A percentile compares a stretch with the other conserved stretches of the same genome.
phyloP scores from a whole-genome alignment of 2,329 filamentous ascomycete genomes.

The Zymoseptoria pseudotritici region DNA sequence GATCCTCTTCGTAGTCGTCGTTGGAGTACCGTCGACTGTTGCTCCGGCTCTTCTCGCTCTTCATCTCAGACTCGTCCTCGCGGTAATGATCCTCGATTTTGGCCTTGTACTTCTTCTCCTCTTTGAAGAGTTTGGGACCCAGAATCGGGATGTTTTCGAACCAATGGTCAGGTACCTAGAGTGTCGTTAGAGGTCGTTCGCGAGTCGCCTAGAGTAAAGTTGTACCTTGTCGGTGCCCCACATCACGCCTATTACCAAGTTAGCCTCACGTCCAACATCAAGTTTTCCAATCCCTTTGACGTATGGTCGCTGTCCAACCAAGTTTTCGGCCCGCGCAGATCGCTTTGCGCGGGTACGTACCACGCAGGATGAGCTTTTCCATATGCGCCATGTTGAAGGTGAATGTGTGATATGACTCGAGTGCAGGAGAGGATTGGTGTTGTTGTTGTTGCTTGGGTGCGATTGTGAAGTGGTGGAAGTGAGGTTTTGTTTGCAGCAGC shows the following conservation, averaged over 20 bases:
- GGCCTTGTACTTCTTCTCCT: slow-evolving; percentile 13
- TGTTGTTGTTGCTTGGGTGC: background rate
- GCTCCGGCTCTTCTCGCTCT: slow-evolving; percentile 13
- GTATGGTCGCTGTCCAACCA: background rate
- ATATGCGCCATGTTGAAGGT: slow-evolving; percentile 3
- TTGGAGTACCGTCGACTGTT: slow-evolving; percentile 20
- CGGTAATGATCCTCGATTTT: slow-evolving; percentile 10
- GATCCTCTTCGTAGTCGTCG: slow-evolving; percentile 21
- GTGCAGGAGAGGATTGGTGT: background rate
- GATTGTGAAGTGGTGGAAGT: background rate
- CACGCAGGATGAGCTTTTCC: slow-evolving; percentile 21
- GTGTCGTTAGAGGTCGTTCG: slow-evolving; percentile 14
- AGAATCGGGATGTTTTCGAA: slow-evolving; percentile 32
- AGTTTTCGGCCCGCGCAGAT: background rate
- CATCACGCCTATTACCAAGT: slow-evolving; percentile 14
- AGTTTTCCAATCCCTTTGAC: background rate
- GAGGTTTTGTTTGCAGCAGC: background rate
- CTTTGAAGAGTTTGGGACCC: slow-evolving; percentile 29
- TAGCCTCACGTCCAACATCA: slow-evolving; percentile 5
- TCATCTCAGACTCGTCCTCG: slow-evolving; percentile 9
- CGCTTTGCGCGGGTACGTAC: slow-evolving; percentile 7
- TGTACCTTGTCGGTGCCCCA: slow-evolving; percentile 14
- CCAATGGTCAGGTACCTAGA: slow-evolving; percentile 32
- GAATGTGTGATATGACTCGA: background rate
- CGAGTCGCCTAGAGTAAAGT: background rate